phyloP scores from a whole-genome alignment of 768 basidiomycete species.

The Leucocoprinus sp. region DNA sequence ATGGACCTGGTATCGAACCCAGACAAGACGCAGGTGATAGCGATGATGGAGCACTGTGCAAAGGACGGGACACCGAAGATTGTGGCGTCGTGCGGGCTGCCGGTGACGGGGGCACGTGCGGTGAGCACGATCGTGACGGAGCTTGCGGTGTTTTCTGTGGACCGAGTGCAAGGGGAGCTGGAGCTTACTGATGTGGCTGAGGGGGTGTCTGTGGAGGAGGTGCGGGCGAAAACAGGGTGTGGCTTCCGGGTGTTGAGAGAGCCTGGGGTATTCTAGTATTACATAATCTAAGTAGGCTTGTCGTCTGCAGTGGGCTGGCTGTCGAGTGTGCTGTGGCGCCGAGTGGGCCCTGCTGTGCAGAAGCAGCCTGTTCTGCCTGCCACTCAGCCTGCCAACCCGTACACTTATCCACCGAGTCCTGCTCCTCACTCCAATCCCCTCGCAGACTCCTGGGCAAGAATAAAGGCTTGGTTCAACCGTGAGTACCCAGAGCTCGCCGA shows the following conservation, averaged over 20 bases:
- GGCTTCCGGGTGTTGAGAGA: slow-evolving; percentile 58
- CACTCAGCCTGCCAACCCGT: too few species aligned
- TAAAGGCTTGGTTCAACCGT: slow-evolving; percentile 71
- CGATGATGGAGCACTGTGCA: slow-evolving; percentile 82
- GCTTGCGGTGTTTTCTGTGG: slow-evolving; percentile 83
- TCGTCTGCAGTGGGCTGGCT: too few species aligned
- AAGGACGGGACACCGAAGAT: slow-evolving; percentile 90
- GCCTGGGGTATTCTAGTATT: slow-evolving; percentile 35
- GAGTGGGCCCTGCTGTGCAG: too few species aligned
- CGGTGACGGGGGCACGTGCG: slow-evolving; percentile 80
- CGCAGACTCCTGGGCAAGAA: slow-evolving; percentile 74
- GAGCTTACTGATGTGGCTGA: slow-evolving; percentile 77
- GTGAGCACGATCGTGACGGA: slow-evolving; percentile 94
- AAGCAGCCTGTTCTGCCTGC: too few species aligned
- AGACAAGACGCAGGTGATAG: slow-evolving; percentile 89
- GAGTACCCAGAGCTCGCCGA: slow-evolving; percentile 94
- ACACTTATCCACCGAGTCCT: too few species aligned
- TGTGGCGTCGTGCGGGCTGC: slow-evolving; percentile 70
- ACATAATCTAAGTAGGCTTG: too few species aligned
- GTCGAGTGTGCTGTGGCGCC: too few species aligned
- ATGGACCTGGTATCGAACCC: slow-evolving; percentile 97
- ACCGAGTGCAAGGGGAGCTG: slow-evolving; percentile 65
- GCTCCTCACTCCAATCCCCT: too few species aligned
- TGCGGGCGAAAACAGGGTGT: slow-evolving; percentile 80
- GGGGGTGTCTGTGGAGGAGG: slow-evolving; percentile 77